These are phyloP conservation scores for Neofusicoccum kwambonambiense DNA, from an alignment of 2,329 filamentous ascomycete species.

Conservation along the genomic window DNA sequence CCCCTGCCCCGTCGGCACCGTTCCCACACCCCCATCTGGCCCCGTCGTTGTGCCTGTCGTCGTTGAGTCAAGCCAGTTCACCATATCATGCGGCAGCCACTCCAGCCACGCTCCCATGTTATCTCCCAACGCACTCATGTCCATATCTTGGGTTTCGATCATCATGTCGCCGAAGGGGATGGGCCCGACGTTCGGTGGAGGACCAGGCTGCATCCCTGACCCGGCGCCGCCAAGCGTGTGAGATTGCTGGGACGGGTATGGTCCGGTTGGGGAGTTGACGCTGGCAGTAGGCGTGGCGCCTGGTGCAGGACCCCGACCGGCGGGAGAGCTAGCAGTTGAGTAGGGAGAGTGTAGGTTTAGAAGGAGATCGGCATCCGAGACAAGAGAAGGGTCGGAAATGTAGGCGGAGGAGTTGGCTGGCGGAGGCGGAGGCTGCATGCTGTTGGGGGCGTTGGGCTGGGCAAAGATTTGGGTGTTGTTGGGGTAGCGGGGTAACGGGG, in stretches of 20 bases:
- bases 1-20: neutral
- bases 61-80: neutral
- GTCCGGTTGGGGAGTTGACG: neutral
- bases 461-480: constrained; percentile 20
- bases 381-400: constrained; percentile 33
- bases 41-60: neutral
- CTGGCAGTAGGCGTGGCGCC: neutral
- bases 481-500: constrained; percentile 29
- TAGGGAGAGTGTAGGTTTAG: constrained; percentile 52
- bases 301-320: constrained; percentile 2
- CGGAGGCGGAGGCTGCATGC: constrained; percentile 33
- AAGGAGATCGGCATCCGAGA: constrained; percentile 48
- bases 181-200: neutral
- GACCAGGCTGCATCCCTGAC: constrained; percentile 27
- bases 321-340: constrained; percentile 29
- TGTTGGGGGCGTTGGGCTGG: constrained; percentile 27
- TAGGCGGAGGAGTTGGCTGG: constrained; percentile 22
- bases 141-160: constrained; percentile 75
- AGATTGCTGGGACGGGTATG: neutral
- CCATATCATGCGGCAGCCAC: constrained; percentile 55
- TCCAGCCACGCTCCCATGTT: constrained; percentile 75
- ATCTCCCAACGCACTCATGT: constrained; percentile 66
- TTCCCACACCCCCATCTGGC: neutral
- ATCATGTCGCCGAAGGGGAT: constrained; percentile 56
- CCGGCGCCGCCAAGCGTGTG: constrained; percentile 19